Evolutionary conservation across 164 flowering plant genomes (phyloP), one percentile per base, ranked within the genome.

Genomic region (Chloranthus sessilifolius): DNA sequence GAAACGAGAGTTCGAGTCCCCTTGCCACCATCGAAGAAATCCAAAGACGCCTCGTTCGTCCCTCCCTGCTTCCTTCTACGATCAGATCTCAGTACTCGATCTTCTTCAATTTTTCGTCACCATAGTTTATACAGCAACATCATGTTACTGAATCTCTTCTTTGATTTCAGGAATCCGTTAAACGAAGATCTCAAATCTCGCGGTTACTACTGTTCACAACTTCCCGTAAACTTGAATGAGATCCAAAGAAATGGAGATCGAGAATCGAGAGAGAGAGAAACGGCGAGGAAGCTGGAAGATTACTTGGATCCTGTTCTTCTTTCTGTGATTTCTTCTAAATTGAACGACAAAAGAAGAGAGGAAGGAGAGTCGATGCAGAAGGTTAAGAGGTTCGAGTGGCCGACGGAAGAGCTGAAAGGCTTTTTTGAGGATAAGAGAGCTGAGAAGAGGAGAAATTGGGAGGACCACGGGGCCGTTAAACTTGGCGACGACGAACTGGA

Each of bases 241-340:
- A 26, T 34, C 14, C 37, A 19, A 42, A 39, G 33, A 25, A 30
- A 41, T 4, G 20, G 36, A 41, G 40, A 23, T 17, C 28, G 11
- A 35, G 26, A 45, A 25, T 14, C 4, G 40, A 29, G 42, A 34
- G 55, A 38, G 28, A 20, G 15, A 16, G 31, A 30, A 16, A 28
- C 7, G 15, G 20, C 15, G 40, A 52, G 21, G 52, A 53, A 26
- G 56, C 64, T 70, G 4, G 70, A 70, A 20, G 70, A 70, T 55
- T 70, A 70, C 62, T 38, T 70, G 53, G 62, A 70, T 58, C 62
- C 70, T 21, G 34, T 35, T 31, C 68, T 66, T 17, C 69, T 70
- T 35, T 66, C 67, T n/a, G 47, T 31, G 12, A 53, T 50, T 43
- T 53, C 62, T 24, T 53, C 62, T 2, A 51, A 56, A 53, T 8